Evolutionary conservation across 306 rosid species (phyloP).

Genomic region (Gillenia trifoliata): DNA sequence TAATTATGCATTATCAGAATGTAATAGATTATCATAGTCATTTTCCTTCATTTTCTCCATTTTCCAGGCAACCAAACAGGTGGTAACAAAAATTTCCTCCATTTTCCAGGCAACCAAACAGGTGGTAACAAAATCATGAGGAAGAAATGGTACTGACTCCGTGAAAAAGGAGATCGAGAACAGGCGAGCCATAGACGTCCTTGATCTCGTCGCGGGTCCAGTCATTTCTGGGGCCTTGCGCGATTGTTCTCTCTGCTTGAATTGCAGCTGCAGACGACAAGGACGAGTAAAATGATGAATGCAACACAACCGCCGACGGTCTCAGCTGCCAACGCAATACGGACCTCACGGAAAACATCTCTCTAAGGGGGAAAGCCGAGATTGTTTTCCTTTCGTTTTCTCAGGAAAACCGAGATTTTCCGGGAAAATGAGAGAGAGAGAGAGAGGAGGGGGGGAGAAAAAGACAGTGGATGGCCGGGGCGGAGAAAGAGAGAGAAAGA

Average conservation of each 20-base stretch:
- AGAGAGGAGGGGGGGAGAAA: background rate
- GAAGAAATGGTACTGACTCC: constrained; percentile 46
- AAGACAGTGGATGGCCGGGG: background rate
- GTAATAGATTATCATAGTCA: background rate
- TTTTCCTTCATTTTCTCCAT: background rate
- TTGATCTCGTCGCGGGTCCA: constrained; percentile 71
- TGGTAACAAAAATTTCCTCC: background rate
- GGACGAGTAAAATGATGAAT: constrained; percentile 29
- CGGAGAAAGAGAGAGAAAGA: background rate
- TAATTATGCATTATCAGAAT: background rate
- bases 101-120: constrained; percentile 23
- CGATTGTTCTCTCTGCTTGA: constrained; percentile 62
- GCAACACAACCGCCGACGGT: constrained; percentile 23
- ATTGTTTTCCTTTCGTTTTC: too few relatives aligned
- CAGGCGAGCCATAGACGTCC: constrained; percentile 67
- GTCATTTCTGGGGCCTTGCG: constrained; percentile 67
- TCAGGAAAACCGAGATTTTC: constrained; percentile 4
- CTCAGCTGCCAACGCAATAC: background rate
- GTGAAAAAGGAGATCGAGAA: constrained; percentile 94
- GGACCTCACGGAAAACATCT: constrained; percentile 17
- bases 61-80: constrained; percentile 22
- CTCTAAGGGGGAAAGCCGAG: too few relatives aligned
- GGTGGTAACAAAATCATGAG: background rate
- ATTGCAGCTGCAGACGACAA: constrained; percentile 64
- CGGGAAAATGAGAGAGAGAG: background rate